phyloP scores from a whole-genome alignment of 495 filamentous ascomycete species.

The Penicillium diatomitis region DNA sequence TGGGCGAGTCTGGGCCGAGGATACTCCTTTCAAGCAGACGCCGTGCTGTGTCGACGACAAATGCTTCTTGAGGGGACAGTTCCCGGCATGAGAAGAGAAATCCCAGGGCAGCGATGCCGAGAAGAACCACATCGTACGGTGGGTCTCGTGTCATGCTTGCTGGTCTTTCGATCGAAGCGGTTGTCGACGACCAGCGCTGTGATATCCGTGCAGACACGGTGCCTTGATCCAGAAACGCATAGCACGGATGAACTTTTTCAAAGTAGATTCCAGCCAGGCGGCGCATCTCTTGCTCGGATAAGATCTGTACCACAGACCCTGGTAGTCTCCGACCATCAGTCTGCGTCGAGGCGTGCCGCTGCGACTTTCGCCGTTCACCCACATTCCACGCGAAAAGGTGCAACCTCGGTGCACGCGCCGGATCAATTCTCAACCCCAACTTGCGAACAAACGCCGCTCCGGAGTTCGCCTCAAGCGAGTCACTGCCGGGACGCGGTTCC shows the following conservation, averaged over 20 bases:
- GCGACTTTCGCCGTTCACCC: slow-evolving; percentile 28
- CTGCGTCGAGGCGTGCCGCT: slow-evolving; percentile 1
- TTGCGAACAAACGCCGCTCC: slow-evolving; percentile 47
- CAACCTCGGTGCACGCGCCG: slow-evolving; percentile 39
- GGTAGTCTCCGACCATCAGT: background rate
- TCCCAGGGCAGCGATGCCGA: slow-evolving; percentile 41
- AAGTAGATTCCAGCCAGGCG: slow-evolving; percentile 36
- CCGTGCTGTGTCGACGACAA: slow-evolving; percentile 34
- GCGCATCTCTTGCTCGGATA: slow-evolving; percentile 36
- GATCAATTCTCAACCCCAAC: slow-evolving; percentile 43
- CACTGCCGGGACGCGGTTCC: background rate
- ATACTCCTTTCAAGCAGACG: slow-evolving; percentile 34
- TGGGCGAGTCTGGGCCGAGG: slow-evolving; percentile 19
- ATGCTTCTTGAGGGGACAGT: slow-evolving; percentile 21
- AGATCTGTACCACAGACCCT: slow-evolving; percentile 24
- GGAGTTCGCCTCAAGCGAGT: slow-evolving; percentile 42
- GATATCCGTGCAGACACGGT: slow-evolving; percentile 21
- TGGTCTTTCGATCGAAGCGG: slow-evolving; percentile 5
- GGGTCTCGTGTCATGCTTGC: slow-evolving; percentile 4
- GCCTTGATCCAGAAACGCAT: slow-evolving; percentile 40
- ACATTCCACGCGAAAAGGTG: slow-evolving; percentile 51
- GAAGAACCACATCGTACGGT: slow-evolving; percentile 36
- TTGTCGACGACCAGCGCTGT: slow-evolving; percentile 25
- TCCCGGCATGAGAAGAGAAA: slow-evolving; percentile 35
- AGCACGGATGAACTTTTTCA: slow-evolving; percentile 40